These are phyloP conservation scores for Aspergillus sclerotialis DNA, from an alignment of 2,329 filamentous ascomycete species.

Conservation along the genomic window DNA sequence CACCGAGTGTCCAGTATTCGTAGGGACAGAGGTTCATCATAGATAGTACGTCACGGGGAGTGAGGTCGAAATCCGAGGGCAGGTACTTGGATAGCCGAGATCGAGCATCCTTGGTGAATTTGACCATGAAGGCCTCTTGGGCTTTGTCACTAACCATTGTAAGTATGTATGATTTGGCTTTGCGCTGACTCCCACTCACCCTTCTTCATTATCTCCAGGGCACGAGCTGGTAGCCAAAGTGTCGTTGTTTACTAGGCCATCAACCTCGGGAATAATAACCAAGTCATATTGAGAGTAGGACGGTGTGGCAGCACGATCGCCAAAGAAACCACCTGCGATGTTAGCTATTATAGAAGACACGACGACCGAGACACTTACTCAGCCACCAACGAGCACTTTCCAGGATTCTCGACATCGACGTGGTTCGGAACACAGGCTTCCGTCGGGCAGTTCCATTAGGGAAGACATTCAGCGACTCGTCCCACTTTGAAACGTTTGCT, in stretches of 20 bases:
- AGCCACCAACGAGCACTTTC: constrained; percentile 42
- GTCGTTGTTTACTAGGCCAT: constrained; percentile 47
- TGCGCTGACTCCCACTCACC: constrained; percentile 22
- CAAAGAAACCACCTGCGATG: constrained; percentile 23
- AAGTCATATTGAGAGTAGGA: constrained; percentile 27
- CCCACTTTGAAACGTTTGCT: constrained; percentile 43
- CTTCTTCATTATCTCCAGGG: constrained; percentile 30
- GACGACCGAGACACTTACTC: constrained; percentile 37
- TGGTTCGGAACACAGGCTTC: constrained; percentile 48
- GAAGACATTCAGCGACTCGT: constrained; percentile 32
- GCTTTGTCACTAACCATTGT: constrained; percentile 12
- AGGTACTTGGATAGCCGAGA: constrained; percentile 41
- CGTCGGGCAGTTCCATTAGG: constrained; percentile 42
- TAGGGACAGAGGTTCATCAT: constrained; percentile 51
- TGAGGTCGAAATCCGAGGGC: constrained; percentile 44
- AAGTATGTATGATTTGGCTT: constrained; percentile 4
- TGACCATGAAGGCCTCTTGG: constrained; percentile 36
- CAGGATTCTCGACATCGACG: constrained; percentile 47
- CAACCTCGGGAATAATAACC: constrained; percentile 45
- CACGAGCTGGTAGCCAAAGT: constrained; percentile 35
- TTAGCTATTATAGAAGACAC: constrained; percentile 32
- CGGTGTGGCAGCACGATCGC: constrained; percentile 16
- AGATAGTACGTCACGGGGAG: constrained; percentile 44
- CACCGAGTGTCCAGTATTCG: constrained; percentile 44
- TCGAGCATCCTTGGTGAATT: constrained; percentile 41